phyloP scores from a whole-genome alignment of 768 basidiomycete species.

The Mycena rebaudengoi region DNA sequence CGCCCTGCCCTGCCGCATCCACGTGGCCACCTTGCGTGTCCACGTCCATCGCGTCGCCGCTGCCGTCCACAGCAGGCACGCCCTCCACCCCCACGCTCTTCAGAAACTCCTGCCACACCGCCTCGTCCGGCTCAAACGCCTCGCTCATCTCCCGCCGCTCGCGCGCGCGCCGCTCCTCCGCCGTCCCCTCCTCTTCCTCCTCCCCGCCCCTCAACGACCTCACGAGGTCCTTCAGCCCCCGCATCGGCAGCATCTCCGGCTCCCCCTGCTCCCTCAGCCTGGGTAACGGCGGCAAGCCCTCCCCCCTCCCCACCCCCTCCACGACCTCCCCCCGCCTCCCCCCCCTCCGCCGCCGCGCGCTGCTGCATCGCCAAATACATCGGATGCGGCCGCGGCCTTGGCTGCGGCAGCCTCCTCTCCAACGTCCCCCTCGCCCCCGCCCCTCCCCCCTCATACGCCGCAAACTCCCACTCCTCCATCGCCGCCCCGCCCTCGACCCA shows the following conservation, averaged over 20 bases:
- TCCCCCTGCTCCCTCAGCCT: slow-evolving; percentile 10
- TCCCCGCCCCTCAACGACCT: slow-evolving; percentile 6
- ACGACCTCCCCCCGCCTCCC: background rate
- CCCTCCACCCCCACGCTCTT: slow-evolving; percentile 26
- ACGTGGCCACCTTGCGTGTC: background rate
- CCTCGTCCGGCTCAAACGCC: slow-evolving; percentile 25
- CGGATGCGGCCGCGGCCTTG: slow-evolving; percentile 22
- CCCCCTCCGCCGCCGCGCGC: slow-evolving; percentile 6
- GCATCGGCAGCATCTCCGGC: slow-evolving; percentile 20
- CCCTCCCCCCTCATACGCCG: background rate
- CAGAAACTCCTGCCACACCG: slow-evolving; percentile 29
- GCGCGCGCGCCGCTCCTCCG: slow-evolving; percentile 3
- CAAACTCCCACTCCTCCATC: background rate
- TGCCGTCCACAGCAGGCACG: background rate
- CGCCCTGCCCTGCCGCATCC: background rate
- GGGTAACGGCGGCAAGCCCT: slow-evolving; percentile 11
- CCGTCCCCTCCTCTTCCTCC: slow-evolving; percentile 8
- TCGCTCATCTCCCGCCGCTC: slow-evolving; percentile 12
- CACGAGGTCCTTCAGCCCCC: slow-evolving; percentile 17
- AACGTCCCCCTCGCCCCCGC: slow-evolving; percentile 15
- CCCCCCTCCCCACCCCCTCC: background rate
- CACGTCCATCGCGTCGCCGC: slow-evolving; percentile 21
- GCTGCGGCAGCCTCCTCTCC: slow-evolving; percentile 22
- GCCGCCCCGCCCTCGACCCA: slow-evolving; percentile 10
- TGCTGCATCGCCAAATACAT: slow-evolving; percentile 25